Evolutionary conservation across 129 eudicot species (phyloP), one percentile per base, ranked within the genome.

Genomic region (Apium graveolens): DNA sequence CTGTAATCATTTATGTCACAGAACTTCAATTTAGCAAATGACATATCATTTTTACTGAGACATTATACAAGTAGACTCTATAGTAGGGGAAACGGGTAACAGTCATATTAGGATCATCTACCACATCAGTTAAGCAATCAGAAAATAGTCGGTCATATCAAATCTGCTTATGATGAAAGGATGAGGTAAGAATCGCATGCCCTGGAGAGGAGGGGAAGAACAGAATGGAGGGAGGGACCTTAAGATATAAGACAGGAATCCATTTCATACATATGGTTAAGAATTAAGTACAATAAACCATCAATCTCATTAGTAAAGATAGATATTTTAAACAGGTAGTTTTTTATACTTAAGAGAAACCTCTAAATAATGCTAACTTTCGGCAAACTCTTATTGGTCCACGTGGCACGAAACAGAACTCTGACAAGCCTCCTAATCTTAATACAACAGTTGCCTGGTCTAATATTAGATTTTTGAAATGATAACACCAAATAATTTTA

Each of bases 381-480:
- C 27, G 24, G 57, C 70, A 51, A 37, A 39, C 39, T 72, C 75
- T 14, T 14, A 79, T 51, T 70, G 68, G 84, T 77, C 81, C 81
- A 63, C 57, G 62, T 49, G 80, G 73, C 82, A 57, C 43, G 45
- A 75, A 73, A 39, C 69, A 77, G 32, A 63, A 70, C 38, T 48
- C 80, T 83, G 63, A 69, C 74, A 17, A 66, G 86, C 82, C 84
- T 41, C 31, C 21, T 74, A 77, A 37, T 60, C 60, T 81, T 82
- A 66, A 66, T 66, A 79, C 80, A 35, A 78, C 44, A 77, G 83
- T 82, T 84, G 87, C 84, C 88, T 84, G 87, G 88, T 84, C 88
- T 84, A 78, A 78, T 32, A 31, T 16, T 78, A 74, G 88, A 84
- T 55, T 82, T 39, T 76, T 77, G 84, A 84, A 75, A 80, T 81